Evolutionary conservation across 202 grass and related monocot genomes (phyloP).

Genomic region (Dendrocalamus latiflorus): DNA sequence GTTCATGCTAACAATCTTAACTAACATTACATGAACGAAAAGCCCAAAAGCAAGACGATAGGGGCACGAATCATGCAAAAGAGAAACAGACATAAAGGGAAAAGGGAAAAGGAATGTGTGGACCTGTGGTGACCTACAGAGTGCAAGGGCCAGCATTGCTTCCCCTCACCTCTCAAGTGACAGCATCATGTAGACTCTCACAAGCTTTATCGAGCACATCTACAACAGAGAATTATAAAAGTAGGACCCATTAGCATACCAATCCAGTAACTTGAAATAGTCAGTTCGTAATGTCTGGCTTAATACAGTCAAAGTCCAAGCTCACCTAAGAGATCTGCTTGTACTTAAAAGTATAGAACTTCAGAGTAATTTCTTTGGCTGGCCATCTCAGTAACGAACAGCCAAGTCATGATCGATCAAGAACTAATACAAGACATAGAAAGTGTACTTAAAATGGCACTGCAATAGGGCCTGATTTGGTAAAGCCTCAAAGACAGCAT

Average conservation of each 20-base stretch:
- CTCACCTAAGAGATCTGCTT: not conserved
- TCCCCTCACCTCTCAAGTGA: slow-evolving; percentile 32
- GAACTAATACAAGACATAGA: not conserved
- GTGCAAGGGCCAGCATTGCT: slow-evolving; percentile 13
- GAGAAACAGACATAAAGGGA: slow-evolving; percentile 40
- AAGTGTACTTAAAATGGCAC: not conserved
- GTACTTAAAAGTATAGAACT: not conserved
- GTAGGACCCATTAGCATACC: not conserved
- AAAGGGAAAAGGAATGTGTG: slow-evolving; percentile 48
- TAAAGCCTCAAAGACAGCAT: not conserved
- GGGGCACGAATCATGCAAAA: slow-evolving; percentile 45
- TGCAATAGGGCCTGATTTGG: not conserved
- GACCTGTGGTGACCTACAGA: slow-evolving; percentile 30
- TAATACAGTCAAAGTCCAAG: slow-evolving; percentile 13
- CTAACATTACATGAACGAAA: slow-evolving; percentile 16
- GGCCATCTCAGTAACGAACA: not conserved
- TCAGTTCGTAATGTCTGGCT: slow-evolving; percentile 27
- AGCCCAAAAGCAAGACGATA: slow-evolving; percentile 26
- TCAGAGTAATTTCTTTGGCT: not conserved
- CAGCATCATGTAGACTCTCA: slow-evolving; percentile 39
- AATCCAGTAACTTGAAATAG: slow-evolving; percentile 28
- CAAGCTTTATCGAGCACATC: slow-evolving; percentile 23
- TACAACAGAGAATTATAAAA: slow-evolving; percentile 8
- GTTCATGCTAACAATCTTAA: slow-evolving; percentile 12
- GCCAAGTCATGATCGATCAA: not conserved